These are phyloP conservation scores for Vitis rotundifolia DNA, from an alignment of 164 flowering plant genomes.

Conservation along the genomic window DNA sequence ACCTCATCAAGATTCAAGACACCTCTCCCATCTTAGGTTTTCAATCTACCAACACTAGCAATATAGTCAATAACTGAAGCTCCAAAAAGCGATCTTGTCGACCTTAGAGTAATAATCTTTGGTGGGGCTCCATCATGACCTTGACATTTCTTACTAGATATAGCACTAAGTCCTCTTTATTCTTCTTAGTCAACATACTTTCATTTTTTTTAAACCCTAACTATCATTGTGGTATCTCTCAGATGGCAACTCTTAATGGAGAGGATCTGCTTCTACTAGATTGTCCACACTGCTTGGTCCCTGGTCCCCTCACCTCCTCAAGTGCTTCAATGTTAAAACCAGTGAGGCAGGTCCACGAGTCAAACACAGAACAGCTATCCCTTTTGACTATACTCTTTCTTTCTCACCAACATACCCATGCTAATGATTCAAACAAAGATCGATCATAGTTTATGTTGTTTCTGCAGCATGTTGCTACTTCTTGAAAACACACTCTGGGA, in stretches of 20 bases:
- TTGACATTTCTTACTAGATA: constrained; percentile 24
- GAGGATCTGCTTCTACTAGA: constrained; percentile 20
- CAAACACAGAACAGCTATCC: neutral
- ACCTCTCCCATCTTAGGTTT: no score
- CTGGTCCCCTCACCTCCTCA: neutral
- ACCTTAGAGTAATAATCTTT: constrained; percentile 22
- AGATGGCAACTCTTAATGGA: constrained; percentile 13
- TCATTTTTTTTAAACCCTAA: constrained; percentile 1
- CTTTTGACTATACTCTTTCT: no score
- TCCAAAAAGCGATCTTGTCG: constrained; percentile 14
- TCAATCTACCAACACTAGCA: no score
- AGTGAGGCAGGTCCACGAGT: neutral
- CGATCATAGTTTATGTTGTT: no score
- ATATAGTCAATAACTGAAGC: constrained; percentile 8
- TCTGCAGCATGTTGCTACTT: no score
- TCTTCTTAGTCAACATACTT: constrained; percentile 13
- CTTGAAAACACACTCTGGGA: no score
- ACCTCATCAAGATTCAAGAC: no score
- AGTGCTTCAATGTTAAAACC: no score
- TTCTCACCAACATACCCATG: no score
- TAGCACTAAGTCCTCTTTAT: constrained; percentile 15
- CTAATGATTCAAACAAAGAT: no score
- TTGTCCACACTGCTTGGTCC: constrained; percentile 30
- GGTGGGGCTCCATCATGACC: neutral
- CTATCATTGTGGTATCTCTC: constrained; percentile 6